Percentiles rank a stretch among this genome's conserved stretches.
phyloP scores from a whole-genome alignment of 202 grass and related monocot species.

The Bolboschoenoplectus hybrid region DNA sequence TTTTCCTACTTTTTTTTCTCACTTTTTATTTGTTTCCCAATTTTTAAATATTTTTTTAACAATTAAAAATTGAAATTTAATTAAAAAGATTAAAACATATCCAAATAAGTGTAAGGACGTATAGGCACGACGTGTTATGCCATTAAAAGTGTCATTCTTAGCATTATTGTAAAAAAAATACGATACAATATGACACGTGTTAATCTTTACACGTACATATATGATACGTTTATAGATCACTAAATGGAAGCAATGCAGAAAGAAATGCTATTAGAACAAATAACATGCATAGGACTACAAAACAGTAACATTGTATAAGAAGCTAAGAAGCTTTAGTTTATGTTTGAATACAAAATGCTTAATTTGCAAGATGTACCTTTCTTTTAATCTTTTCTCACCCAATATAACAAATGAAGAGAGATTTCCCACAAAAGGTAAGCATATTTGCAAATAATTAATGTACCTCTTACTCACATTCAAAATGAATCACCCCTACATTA shows the following conservation, averaged over 20 bases:
- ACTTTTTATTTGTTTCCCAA: too few species aligned
- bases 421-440: neutral
- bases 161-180: too few species aligned
- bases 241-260: neutral
- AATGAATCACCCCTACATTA: neutral
- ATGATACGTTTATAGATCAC: too few species aligned
- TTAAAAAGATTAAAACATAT: too few species aligned
- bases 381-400: neutral
- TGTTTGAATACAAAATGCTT: neutral
- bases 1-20: too few species aligned
- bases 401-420: neutral
- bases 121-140: too few species aligned
- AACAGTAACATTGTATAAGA: neutral
- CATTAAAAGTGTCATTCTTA: too few species aligned
- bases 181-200: too few species aligned
- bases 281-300: neutral
- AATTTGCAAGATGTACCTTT: neutral
- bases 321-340: neutral
- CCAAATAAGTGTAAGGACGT: too few species aligned
- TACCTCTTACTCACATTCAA: neutral
- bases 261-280: neutral
- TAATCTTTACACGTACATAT: too few species aligned
- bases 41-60: too few species aligned
- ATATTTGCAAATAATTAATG: neutral
- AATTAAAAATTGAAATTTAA: too few species aligned